Evolutionary conservation across 768 basidiomycete genomes (phyloP), one percentile per base, ranked within the genome.

Genomic region (Dacryopinax primogenitus): DNA sequence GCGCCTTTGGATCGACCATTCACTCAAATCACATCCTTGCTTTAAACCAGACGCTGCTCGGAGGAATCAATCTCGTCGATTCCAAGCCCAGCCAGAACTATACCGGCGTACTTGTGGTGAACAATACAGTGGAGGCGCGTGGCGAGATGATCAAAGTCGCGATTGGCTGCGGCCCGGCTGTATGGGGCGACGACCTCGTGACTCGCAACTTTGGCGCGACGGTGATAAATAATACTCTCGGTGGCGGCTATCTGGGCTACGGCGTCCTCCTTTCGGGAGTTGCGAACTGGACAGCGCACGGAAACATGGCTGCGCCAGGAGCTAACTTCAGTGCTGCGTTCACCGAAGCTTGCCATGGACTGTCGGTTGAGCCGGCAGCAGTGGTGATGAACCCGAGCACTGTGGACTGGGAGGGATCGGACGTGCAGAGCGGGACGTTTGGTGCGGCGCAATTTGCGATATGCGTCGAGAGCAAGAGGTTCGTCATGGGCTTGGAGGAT

Each of bases 21-120:
- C 36, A 67, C 4, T 72, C 72, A 64, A 74, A 74, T 64, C 71
- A 67, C 18, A 73, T 75, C 66, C 26, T 62, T 26, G 33, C 63
- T 2, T 12, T 47, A 1, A 16, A 45, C 15, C 61, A 64, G 26
- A 61, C 51, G 4, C 51, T 58, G 26, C 51, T 58, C 4, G 51
- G 51, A 21, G 51, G 51, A 6, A 58, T 58, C 12, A 58, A 58
- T 30, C 51, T 58, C 26, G 51, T 58, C 30, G 51, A 58, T 30
- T 66, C 2, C 62, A 63, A 35, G 26, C 47, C 61, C 30, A 41
- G n/a, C 36, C 34, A 2, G 47, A 58, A 58, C 51, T 58, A 58
- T 21, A 58, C 51, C 26, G 51, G 51, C 51, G 51, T 58, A 6
- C 23, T 58, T 15, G 51, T 58, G 13, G 32, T 6, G 13, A 6